Evolutionary conservation across 768 basidiomycete species (phyloP), one percentile per base, ranked within the genome.

Genomic region (Mycena polygramma): DNA sequence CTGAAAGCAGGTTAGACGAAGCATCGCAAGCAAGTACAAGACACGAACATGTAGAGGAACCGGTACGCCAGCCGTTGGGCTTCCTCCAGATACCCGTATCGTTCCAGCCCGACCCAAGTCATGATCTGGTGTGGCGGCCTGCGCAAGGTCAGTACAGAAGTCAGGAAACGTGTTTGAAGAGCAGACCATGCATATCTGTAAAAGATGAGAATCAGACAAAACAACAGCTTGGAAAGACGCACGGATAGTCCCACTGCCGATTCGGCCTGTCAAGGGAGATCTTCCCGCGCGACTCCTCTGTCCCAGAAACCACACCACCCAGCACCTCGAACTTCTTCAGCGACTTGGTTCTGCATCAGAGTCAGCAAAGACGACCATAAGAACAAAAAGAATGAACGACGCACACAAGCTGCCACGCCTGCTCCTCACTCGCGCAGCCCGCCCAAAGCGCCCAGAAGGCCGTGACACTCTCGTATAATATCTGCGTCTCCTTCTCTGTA

Each of bases 61-160:
- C 97, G 87, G 81, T 99, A 99, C 1, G 97, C 92, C 57, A 99
- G 83, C 55, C 98, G 88, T 73, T 97, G 95, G 1, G 96, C 94
- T 72, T 98, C 96, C 71, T 97, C 94, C 4, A 94, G 84, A 79
- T 96, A 98, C 2, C 97, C 97, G 77, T 99, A 99, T 62, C 97
- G 91, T 75, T 98, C 96, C 26, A 99, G 86, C 49, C 96, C 97
- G 61, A 98, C 96, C 97, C 97, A 99, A 2, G 93, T 85, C 94
- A 99, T 98, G 77, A 99, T 98, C 81, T 99, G 97, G 80, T 98
- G 96, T 57, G 96, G 94, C n/a, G 94, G 94, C 94, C 91, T 91
- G 69, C 37, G 61, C n/a, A 26, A 14, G 19, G 67, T 57, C 35
- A 63, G 62, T 24, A 80, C 57, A 55, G n/a, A n/a, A 37, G 20